Evolutionary conservation across 352 stramenopile genomes (phyloP).

Genomic region (Phytophthora aleatoria): DNA sequence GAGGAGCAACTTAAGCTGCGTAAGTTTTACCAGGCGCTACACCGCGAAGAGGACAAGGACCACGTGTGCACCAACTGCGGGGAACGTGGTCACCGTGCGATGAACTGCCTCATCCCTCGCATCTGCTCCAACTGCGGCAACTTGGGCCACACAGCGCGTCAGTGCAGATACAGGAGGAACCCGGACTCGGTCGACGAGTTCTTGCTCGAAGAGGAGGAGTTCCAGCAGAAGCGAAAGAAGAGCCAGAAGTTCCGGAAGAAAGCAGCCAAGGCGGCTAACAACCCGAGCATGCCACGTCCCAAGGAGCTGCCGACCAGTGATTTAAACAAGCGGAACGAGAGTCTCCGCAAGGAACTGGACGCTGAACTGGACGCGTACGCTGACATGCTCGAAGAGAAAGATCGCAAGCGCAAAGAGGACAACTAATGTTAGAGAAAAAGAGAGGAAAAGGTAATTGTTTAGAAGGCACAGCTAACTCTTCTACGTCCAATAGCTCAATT

Average conservation of each 20-base stretch:
- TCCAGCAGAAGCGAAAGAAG: conserved; percentile 31
- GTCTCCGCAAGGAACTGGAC: conserved; percentile 62
- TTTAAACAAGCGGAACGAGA: conserved; percentile 52
- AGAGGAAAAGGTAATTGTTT: conserved; percentile 12
- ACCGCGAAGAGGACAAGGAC: conserved; percentile 60
- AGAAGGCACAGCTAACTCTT: conserved; percentile 10
- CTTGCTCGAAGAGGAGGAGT: conserved; percentile 18
- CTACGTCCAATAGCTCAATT: conserved; percentile 3
- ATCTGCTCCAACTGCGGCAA: conserved; percentile 85
- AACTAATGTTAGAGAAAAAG: conserved; percentile 13
- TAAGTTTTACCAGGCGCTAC: conserved; percentile 68
- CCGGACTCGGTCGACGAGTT: conserved; percentile 42
- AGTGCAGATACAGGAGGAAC: conserved; percentile 49
- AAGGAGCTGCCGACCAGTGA: conserved; percentile 32
- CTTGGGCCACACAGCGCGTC: conserved; percentile 54
- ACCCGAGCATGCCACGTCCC: conserved; percentile 12
- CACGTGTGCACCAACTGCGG: conserved; percentile 80
- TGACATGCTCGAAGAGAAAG: conserved; percentile 24
- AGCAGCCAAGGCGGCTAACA: conserved; percentile 19
- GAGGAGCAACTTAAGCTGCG: conserved; percentile 46
- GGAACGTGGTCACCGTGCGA: conserved; percentile 65
- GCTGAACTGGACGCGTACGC: conserved; percentile 70
- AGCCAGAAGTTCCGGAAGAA: conserved; percentile 18
- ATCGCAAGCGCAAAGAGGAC: conserved; percentile 26
- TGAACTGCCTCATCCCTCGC: conserved; percentile 71